Evolutionary conservation across 1,284 basidiomycete genomes (phyloP).

Genomic region (Cystobasidium sp.): DNA sequence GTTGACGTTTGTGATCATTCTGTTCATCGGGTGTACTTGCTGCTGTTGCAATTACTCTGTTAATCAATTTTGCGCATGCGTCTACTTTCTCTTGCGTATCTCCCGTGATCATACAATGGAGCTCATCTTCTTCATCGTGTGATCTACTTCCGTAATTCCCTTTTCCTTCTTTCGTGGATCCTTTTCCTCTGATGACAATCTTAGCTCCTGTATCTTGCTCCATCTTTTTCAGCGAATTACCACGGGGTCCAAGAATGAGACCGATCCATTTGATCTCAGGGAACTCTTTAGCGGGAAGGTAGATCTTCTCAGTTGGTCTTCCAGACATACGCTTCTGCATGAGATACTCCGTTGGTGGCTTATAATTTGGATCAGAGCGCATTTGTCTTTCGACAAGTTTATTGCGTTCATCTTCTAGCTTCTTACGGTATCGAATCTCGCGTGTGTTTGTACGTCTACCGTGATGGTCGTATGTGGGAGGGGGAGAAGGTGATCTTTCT

Average conservation of each 20-base stretch:
- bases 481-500: slow-evolving; percentile 94
- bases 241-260: slow-evolving; percentile 94
- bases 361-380: slow-evolving; percentile 97
- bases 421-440: slow-evolving; percentile 96
- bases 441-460: slow-evolving; percentile 97
- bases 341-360: slow-evolving; percentile 92
- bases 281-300: slow-evolving; percentile 99
- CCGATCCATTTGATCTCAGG: slow-evolving; percentile 99
- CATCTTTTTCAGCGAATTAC: slow-evolving; percentile 99
- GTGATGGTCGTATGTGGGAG: slow-evolving; percentile 94
- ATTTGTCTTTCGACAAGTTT: slow-evolving; percentile 91
- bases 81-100: slow-evolving; percentile 91
- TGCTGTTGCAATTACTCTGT: slow-evolving; percentile 97
- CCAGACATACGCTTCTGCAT: slow-evolving; percentile 80
- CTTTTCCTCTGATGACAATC: slow-evolving; percentile 97
- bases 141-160: slow-evolving; percentile 46
- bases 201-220: slow-evolving; percentile 97
- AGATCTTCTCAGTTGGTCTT: slow-evolving; percentile 94
- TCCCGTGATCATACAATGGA: slow-evolving; percentile 95
- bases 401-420: slow-evolving; percentile 84
- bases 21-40: slow-evolving; percentile 98
- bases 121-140: slow-evolving; percentile 97
- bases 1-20: slow-evolving; percentile 99
- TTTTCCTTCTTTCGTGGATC: slow-evolving; percentile 98
- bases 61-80: slow-evolving; percentile 90